Evolutionary conservation across 2,329 filamentous ascomycete species (phyloP).

Genomic region (Colletotrichum tanaceti): DNA sequence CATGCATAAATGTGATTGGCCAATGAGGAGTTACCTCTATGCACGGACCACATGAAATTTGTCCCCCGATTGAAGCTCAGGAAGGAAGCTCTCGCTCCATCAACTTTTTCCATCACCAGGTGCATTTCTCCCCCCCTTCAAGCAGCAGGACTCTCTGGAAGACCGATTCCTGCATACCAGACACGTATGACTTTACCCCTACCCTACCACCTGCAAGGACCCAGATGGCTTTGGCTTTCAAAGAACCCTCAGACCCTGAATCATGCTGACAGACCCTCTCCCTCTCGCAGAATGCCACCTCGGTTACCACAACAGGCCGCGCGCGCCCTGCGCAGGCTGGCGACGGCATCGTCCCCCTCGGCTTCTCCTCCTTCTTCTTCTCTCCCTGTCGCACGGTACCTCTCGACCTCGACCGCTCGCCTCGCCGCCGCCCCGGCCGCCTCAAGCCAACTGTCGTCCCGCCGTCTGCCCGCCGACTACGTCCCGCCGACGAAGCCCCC

Average conservation of each 20-base stretch:
- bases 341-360: conserved; percentile 19
- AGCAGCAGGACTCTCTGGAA: conserved; percentile 28
- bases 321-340: conserved; percentile 39
- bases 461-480: conserved; percentile 59
- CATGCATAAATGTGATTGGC: conserved; percentile 30
- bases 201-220: too few species aligned
- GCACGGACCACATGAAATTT: conserved; percentile 41
- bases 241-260: too few species aligned
- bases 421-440: conserved; percentile 46
- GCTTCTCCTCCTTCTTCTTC: background rate
- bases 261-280: background rate
- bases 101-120: conserved; percentile 35
- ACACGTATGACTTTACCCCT: conserved; percentile 16
- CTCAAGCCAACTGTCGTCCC: conserved; percentile 35
- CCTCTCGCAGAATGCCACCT: conserved; percentile 33
- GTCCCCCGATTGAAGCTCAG: conserved; percentile 32
- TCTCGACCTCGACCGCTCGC: conserved; percentile 29
- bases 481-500: conserved; percentile 82
- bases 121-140: conserved; percentile 6
- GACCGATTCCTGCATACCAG: conserved; percentile 20
- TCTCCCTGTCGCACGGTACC: conserved; percentile 25
- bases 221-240: too few species aligned
- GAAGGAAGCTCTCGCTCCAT: conserved; percentile 23
- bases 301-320: conserved; percentile 39
- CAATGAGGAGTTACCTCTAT: background rate